These are phyloP conservation scores for Lachnellula arida DNA, from an alignment of 2,329 filamentous ascomycete species.

Conservation along the genomic window DNA sequence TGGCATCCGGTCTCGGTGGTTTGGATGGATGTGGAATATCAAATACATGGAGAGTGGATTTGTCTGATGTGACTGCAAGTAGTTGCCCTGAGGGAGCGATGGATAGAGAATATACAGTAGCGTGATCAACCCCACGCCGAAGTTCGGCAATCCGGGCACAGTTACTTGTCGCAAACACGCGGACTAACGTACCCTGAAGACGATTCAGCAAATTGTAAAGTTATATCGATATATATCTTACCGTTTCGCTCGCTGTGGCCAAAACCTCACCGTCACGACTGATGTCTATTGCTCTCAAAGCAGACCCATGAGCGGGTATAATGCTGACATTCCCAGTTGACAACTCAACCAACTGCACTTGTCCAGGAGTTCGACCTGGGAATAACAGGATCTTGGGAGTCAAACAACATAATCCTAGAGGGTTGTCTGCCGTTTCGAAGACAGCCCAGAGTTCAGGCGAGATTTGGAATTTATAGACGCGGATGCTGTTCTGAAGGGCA, in stretches of 20 bases:
- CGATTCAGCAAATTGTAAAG: not conserved
- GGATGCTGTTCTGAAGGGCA: conserved; percentile 74
- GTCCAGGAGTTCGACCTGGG: conserved; percentile 80
- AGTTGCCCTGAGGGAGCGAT: conserved; percentile 78
- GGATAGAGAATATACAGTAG: conserved; percentile 79
- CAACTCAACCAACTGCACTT: conserved; percentile 83
- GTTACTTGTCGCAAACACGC: conserved; percentile 75
- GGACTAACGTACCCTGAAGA: conserved; percentile 75
- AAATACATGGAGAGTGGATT: conserved; percentile 92
- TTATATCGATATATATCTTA: conserved; percentile 30
- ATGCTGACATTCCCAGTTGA: conserved; percentile 81
- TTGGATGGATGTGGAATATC: conserved; percentile 63
- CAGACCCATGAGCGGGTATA: conserved; percentile 80
- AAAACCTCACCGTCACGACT: conserved; percentile 76
- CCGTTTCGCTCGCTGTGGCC: conserved; percentile 83
- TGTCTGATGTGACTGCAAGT: conserved; percentile 92
- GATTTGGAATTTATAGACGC: conserved; percentile 74
- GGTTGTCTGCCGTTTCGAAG: conserved; percentile 85
- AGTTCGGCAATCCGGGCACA: conserved; percentile 80
- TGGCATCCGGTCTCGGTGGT: conserved; percentile 31
- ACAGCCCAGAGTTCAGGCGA: conserved; percentile 65
- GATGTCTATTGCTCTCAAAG: conserved; percentile 72
- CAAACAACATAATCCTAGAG: conserved; percentile 73
- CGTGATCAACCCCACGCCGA: conserved; percentile 82
- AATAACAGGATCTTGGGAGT: conserved; percentile 72